Evolutionary conservation across 768 basidiomycete species (phyloP).

Genomic region (Mycena olivaceomarginata): DNA sequence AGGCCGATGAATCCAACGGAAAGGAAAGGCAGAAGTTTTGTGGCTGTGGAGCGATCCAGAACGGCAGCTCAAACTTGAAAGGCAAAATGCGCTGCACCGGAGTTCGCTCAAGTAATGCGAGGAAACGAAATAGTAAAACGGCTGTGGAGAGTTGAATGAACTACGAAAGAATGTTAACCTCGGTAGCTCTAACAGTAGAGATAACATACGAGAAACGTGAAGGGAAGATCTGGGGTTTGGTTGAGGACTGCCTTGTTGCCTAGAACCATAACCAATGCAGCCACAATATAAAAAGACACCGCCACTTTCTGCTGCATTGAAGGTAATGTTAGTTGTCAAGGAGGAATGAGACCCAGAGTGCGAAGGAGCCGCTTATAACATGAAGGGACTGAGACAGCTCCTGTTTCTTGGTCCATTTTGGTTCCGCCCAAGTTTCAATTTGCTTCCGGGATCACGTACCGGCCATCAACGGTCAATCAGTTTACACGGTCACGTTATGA

Average conservation of each 20-base stretch:
- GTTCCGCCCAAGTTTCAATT: not conserved
- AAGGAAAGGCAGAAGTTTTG: conserved; percentile 63
- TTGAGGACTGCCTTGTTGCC: conserved; percentile 72
- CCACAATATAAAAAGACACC: conserved; percentile 73
- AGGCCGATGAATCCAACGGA: conserved; percentile 68
- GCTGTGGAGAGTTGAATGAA: conserved; percentile 70
- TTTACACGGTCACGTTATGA: not conserved
- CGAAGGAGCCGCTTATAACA: not conserved
- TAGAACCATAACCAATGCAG: conserved; percentile 63
- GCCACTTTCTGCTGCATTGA: conserved; percentile 57
- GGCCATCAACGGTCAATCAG: not conserved
- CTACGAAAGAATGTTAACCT: not conserved
- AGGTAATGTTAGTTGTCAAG: not conserved
- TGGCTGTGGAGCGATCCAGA: conserved; percentile 56
- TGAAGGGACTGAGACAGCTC: not conserved
- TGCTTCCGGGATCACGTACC: not conserved
- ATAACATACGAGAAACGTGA: conserved; percentile 61
- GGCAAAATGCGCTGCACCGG: conserved; percentile 16
- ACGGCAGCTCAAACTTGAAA: conserved; percentile 60
- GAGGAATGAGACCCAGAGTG: not conserved
- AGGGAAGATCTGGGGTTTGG: conserved; percentile 65
- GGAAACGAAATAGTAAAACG: conserved; percentile 65
- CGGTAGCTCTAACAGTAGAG: not conserved
- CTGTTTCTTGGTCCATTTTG: not conserved
- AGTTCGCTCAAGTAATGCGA: conserved; percentile 54